These are phyloP conservation scores for bread wheat (Triticum aestivum) DNA, from an alignment of 176 grass and related monocot genomes.

Conservation along the genomic window IWGSC_CS_RefSeq_v2.1 NC_057800.1:71675881-71676380, in stretches of 20 bases:
- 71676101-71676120: slow-evolving; percentile 84
- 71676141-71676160: slow-evolving; percentile 66
- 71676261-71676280: neutral
- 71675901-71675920: too few relatives aligned
- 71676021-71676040: neutral
- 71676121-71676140: slow-evolving; percentile 93
- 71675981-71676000: neutral
- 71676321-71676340: neutral
- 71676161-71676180: slow-evolving; percentile 59
- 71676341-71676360: neutral
- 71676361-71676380: neutral
- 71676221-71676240: neutral
- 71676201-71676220: slow-evolving; percentile 47
- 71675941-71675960: neutral
- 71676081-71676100: slow-evolving; percentile 79
- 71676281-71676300: neutral
- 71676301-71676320: neutral
- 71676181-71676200: slow-evolving; percentile 81
- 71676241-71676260: neutral
- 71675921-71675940: too few relatives aligned
- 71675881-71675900: too few relatives aligned
- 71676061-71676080: slow-evolving; percentile 85
- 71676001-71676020: neutral
- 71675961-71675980: neutral
- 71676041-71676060: slow-evolving; percentile 34